Base-by-base conservation (phyloP, 1,139 yeast species). In the Debaryomyces robertsiae region DNA sequence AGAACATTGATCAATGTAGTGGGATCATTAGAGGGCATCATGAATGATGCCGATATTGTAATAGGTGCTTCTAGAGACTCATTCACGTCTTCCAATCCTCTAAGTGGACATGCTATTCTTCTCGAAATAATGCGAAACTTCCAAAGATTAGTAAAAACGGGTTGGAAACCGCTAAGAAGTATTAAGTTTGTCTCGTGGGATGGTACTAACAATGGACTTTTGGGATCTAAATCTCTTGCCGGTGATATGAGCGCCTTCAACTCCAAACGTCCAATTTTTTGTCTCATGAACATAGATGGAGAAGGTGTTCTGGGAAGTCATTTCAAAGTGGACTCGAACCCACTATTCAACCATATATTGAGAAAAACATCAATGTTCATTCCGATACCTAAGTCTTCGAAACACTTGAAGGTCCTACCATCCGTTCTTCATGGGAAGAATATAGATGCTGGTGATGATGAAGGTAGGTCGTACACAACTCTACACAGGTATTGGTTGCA, bases 161-260 rank as follows among this genome's bases (percentile, higher is more conserved):
- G 78, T 1, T 73, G 78, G 78, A 65, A 63, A 48, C 78, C 78
- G 1, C 54, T 72, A 33, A 57, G 78, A 34, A 67, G 61, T 23
- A 67, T 73, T 30, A 61, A 63, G 41, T 71, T 73, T 50, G 58
- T 72, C 4, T 68, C 75, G 1, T 72, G 75, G 73, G 78, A 73
- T 49, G 75, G 71, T 1, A 54, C 69, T 13, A 49, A 59, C 24
- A 62, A 61, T 41, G 73, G 73, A 2, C 51, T 61, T 15, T 41
- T 65, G 11, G 77, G 77, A 0, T 55, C 71, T 0, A 59, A 58
- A 38, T 42, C 49, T 4, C 53, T 50, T 23, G 48, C 60, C 4
- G 59, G 62, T 28, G 67, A 63, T 36, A 39, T 54, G 3, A 38
- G 37, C 1, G 49, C 54, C 3, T 57, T 61, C 38, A 54, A 50